Evolutionary conservation across 2,329 filamentous ascomycete species (phyloP).

Genomic region (Phaeosphaeriaceae sp.): DNA sequence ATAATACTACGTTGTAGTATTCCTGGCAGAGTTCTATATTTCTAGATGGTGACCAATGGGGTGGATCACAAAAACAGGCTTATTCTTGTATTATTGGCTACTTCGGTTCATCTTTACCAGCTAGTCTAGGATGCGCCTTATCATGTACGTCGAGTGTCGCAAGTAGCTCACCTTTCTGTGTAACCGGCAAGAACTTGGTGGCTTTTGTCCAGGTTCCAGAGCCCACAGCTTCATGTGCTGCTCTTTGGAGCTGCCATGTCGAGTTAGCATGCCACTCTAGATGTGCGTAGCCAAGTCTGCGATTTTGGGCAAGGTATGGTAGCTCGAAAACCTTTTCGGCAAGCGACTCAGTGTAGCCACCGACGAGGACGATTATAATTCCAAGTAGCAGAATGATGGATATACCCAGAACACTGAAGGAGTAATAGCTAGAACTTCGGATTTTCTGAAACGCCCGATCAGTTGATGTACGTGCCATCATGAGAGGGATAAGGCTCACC

Average conservation of each 20-base stretch:
- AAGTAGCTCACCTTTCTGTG: conserved; percentile 9
- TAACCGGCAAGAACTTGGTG: conserved; percentile 16
- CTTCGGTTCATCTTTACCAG: no score
- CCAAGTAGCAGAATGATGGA: conserved; percentile 11
- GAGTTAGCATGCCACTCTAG: conserved; percentile 27
- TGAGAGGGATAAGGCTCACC: no score
- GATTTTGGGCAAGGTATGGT: neutral
- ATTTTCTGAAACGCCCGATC: no score
- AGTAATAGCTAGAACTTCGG: conserved; percentile 10
- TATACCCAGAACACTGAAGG: conserved; percentile 17
- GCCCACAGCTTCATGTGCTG: conserved; percentile 26
- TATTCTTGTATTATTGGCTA: no score
- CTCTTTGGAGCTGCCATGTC: conserved; percentile 26
- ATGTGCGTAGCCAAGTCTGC: conserved; percentile 8
- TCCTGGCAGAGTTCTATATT: no score
- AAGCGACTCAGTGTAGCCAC: conserved; percentile 7
- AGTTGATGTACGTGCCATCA: no score
- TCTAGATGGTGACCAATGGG: no score
- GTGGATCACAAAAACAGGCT: no score
- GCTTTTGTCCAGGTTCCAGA: conserved; percentile 23
- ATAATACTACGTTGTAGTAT: no score
- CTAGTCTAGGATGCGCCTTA: conserved; percentile 1
- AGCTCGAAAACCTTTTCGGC: neutral
- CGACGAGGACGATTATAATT: conserved; percentile 6
- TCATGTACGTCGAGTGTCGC: conserved; percentile 12